phyloP scores from a whole-genome alignment of 306 rosid genomes.

The Pyrus communis region DNA sequence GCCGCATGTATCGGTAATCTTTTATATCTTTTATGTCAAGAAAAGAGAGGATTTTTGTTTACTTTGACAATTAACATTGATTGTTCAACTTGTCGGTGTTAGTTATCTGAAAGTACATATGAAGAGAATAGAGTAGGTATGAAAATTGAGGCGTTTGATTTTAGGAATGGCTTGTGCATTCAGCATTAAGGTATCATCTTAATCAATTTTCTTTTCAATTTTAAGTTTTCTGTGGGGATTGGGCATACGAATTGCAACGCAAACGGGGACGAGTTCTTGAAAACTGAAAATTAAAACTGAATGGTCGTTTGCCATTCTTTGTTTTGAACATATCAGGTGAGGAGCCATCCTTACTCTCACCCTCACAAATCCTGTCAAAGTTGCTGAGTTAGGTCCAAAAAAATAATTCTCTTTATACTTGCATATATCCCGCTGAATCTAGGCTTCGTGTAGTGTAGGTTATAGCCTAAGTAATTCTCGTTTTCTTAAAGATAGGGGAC shows the following conservation, averaged over 20 bases:
- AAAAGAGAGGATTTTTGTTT: background rate
- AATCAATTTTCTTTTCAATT: background rate
- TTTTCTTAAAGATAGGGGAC: background rate
- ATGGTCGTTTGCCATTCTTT: background rate
- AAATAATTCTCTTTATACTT: slow-evolving; percentile 5
- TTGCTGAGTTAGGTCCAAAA: slow-evolving; percentile 1
- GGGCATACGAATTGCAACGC: too few species aligned
- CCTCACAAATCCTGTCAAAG: background rate
- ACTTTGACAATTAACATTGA: background rate
- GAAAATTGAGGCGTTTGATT: background rate
- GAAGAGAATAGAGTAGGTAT: background rate
- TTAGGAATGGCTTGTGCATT: background rate
- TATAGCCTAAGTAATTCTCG: background rate
- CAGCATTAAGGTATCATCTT: background rate
- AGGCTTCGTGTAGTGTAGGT: slow-evolving; percentile 9
- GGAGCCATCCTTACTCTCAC: slow-evolving; percentile 4
- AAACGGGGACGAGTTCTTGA: too few species aligned
- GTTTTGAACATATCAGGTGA: slow-evolving; percentile 16
- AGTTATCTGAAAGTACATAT: background rate
- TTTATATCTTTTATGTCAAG: background rate
- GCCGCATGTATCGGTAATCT: slow-evolving; percentile 3
- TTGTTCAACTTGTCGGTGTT: background rate
- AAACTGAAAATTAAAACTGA: too few species aligned
- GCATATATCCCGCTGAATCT: background rate
- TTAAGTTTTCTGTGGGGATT: background rate